A percentile compares a stretch with the other conserved stretches of the same genome.
These are phyloP conservation scores for Phalaenopsis aphrodite DNA, from an alignment of 106 monocot genomes.

Conservation along the genomic window DNA sequence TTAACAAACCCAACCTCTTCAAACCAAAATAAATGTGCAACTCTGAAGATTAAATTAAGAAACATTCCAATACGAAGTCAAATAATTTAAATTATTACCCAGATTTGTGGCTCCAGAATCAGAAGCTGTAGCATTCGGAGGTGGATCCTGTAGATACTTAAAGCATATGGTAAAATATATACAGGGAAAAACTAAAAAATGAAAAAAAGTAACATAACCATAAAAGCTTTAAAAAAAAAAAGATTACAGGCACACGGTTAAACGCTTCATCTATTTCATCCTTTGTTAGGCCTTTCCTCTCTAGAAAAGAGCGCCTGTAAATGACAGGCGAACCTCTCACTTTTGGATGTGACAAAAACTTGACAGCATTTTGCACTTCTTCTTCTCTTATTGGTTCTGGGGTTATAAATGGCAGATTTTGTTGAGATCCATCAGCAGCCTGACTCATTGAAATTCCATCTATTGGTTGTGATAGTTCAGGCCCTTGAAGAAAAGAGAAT, in stretches of 20 bases:
- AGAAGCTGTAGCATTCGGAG: constrained; percentile 44
- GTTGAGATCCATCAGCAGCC: constrained; percentile 24
- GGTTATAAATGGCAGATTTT: constrained; percentile 28
- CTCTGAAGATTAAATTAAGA: neutral
- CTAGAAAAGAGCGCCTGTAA: constrained; percentile 86
- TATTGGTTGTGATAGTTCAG: constrained; percentile 12
- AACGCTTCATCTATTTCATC: constrained; percentile 99
- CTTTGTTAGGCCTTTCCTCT: constrained; percentile 86
- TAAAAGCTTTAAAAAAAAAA: neutral
- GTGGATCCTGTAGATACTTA: constrained; percentile 51
- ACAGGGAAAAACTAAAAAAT: neutral
- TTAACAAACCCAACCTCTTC: neutral
- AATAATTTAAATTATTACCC: constrained; percentile 24
- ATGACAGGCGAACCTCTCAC: constrained; percentile 85
- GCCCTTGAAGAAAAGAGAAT: constrained; percentile 8
- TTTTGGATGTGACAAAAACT: constrained; percentile 90
- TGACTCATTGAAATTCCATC: constrained; percentile 17
- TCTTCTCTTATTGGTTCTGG: constrained; percentile 78
- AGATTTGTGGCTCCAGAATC: constrained; percentile 35
- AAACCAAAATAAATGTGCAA: neutral
- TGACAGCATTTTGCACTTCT: constrained; percentile 93
- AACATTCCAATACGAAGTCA: no score
- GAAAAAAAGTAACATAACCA: neutral
- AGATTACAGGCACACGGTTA: constrained; percentile 83
- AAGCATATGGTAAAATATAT: no score